These are phyloP conservation scores for Sparassis latifolia DNA, from an alignment of 1,284 basidiomycete species.

Conservation along the genomic window DNA sequence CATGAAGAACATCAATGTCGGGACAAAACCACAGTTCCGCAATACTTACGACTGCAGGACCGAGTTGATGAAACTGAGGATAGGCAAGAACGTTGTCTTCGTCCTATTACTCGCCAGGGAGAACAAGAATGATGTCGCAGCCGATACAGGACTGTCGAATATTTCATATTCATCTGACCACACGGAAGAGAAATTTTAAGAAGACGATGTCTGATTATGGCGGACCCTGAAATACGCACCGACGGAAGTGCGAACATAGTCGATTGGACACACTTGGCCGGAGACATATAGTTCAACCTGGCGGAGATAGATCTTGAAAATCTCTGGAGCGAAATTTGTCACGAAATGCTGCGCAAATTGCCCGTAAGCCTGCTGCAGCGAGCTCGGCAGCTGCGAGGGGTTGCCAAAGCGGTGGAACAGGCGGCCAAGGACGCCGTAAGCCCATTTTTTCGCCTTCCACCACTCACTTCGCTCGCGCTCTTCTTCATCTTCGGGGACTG, in stretches of 20 bases:
- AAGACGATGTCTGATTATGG: too few relatives aligned
- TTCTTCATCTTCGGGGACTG: conserved; percentile 64
- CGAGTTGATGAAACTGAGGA: conserved; percentile 70
- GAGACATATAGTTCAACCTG: conserved; percentile 71
- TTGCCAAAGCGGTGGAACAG: conserved; percentile 81
- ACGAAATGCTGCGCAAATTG: conserved; percentile 76
- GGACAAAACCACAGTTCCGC: neutral
- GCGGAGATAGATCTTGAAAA: conserved; percentile 71
- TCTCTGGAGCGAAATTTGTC: conserved; percentile 74
- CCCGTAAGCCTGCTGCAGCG: conserved; percentile 63
- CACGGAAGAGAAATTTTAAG: neutral
- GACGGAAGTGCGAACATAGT: conserved; percentile 67
- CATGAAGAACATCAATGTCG: neutral
- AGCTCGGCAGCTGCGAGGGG: conserved; percentile 73
- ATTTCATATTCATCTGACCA: conserved; percentile 72
- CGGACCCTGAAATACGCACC: conserved; percentile 38
- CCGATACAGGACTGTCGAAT: conserved; percentile 67
- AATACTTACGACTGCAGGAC: conserved; percentile 57
- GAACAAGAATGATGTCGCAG: conserved; percentile 74
- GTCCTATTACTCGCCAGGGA: conserved; percentile 72
- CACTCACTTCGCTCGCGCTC: conserved; percentile 74
- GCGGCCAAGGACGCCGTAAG: conserved; percentile 66
- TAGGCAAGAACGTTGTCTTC: conserved; percentile 71
- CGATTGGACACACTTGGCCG: conserved; percentile 68
- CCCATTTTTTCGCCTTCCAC: conserved; percentile 91